phyloP scores from a whole-genome alignment of 176 grass and related monocot genomes.

The Ensete ventricosum region DNA sequence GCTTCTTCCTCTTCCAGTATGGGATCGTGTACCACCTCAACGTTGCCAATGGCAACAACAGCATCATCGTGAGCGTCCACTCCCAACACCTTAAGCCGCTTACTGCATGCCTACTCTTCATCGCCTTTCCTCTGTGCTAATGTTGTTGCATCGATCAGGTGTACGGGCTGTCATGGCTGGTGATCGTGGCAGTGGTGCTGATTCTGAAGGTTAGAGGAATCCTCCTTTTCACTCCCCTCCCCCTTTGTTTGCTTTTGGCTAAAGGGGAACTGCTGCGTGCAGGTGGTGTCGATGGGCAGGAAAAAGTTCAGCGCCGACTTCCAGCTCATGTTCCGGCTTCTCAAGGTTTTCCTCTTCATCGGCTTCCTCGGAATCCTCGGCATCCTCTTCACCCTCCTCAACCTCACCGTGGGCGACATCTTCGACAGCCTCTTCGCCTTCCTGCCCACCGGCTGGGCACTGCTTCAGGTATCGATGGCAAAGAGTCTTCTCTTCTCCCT shows the following conservation, averaged over 20 bases:
- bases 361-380: not conserved
- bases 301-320: not conserved
- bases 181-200: constrained; percentile 33
- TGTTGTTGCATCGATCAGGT: constrained; percentile 19
- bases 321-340: constrained; percentile 1
- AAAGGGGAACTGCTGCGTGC: constrained; percentile 22
- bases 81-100: too few species aligned
- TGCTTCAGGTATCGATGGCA: constrained; percentile 39
- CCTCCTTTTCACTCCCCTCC: too few species aligned
- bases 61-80: constrained; percentile 34
- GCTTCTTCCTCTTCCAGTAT: constrained; percentile 58
- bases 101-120: not conserved
- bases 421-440: constrained; percentile 52
- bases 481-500: not conserved
- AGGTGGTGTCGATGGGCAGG: constrained; percentile 3
- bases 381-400: not conserved
- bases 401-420: not conserved
- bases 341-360: not conserved
- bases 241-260: not conserved
- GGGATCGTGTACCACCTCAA: constrained; percentile 62
- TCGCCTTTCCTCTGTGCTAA: too few species aligned
- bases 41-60: constrained; percentile 37
- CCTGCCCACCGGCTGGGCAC: constrained; percentile 67
- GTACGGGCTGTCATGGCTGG: constrained; percentile 52
- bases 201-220: constrained; percentile 30